These are phyloP conservation scores for Dittrichia graveolens DNA, from an alignment of 129 eudicot genomes.

Conservation along the genomic window DNA sequence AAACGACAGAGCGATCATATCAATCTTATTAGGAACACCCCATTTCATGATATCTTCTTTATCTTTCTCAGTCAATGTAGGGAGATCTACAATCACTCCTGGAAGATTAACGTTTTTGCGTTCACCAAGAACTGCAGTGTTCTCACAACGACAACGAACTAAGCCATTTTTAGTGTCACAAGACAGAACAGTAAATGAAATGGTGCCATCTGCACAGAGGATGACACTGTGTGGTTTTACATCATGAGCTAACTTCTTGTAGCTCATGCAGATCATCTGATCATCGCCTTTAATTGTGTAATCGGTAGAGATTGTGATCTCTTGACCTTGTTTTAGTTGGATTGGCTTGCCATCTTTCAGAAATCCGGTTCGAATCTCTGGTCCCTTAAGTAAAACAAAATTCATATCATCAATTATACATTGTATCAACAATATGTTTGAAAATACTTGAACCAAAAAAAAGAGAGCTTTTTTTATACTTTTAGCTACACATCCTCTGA, in stretches of 20 bases:
- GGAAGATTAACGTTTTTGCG: conserved; percentile 81
- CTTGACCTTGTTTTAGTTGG: conserved; percentile 71
- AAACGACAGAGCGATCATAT: conserved; percentile 68
- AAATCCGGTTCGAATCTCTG: conserved; percentile 76
- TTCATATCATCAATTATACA: not conserved
- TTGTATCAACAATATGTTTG: not conserved
- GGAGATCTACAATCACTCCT: conserved; percentile 71
- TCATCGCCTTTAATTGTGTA: conserved; percentile 60
- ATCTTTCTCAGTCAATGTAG: conserved; percentile 70
- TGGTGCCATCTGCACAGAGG: conserved; percentile 72
- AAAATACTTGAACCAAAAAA: not conserved
- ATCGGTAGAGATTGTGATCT: conserved; percentile 69
- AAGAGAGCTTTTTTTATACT: not conserved
- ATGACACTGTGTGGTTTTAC: conserved; percentile 64
- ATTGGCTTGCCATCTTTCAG: conserved; percentile 65
- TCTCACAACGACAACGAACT: conserved; percentile 76
- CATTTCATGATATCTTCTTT: conserved; percentile 73
- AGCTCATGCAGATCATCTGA: conserved; percentile 69
- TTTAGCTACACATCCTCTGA: not conserved
- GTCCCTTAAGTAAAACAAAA: conserved; percentile 46
- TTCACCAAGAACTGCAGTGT: conserved; percentile 74
- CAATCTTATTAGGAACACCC: conserved; percentile 72
- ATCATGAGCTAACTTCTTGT: conserved; percentile 68
- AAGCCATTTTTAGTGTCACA: conserved; percentile 59
- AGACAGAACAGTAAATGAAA: conserved; percentile 57